phyloP scores from a whole-genome alignment of 1,139 yeast genomes.

The Geotrichum aggregatum region DNA sequence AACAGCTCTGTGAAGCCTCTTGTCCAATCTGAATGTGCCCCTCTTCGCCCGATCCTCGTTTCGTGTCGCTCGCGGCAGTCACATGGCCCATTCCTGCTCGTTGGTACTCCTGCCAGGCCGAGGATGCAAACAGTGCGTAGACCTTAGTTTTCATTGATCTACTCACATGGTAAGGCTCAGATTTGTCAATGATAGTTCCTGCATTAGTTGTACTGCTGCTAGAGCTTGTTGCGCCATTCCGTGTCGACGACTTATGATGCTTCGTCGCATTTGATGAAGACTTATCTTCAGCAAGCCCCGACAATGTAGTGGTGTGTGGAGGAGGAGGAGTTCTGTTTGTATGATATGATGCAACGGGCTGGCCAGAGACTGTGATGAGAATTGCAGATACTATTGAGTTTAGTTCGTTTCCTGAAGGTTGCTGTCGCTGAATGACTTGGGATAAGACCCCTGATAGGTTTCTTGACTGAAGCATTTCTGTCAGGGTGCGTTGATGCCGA shows the following conservation, averaged over 20 bases:
- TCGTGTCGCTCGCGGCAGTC: conserved; percentile 5
- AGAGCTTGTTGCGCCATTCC: conserved; percentile 7
- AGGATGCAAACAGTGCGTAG: conserved; percentile 32
- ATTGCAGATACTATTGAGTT: conserved; percentile 31
- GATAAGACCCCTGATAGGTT: conserved; percentile 30
- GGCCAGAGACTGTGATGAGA: conserved; percentile 29
- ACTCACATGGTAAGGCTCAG: conserved; percentile 29
- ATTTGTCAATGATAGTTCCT: background rate
- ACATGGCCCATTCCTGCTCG: conserved; percentile 21
- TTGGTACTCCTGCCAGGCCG: conserved; percentile 32
- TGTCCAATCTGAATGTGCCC: background rate
- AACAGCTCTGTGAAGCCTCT: background rate
- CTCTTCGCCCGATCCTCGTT: background rate
- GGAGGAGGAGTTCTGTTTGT: conserved; percentile 30
- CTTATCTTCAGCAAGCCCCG: conserved; percentile 10
- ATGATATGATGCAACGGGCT: conserved; percentile 32
- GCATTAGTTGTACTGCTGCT: conserved; percentile 8
- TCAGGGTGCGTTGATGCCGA: no score
- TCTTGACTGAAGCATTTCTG: conserved; percentile 31
- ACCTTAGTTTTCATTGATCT: conserved; percentile 33
- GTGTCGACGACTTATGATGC: background rate
- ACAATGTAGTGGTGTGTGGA: conserved; percentile 11
- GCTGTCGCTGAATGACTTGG: conserved; percentile 28
- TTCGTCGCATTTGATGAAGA: background rate
- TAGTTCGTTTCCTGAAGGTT: conserved; percentile 17